Percentiles rank a stretch among this genome's conserved stretches.
Evolutionary conservation across 805 yeast genomes (phyloP).

Genomic region (Saccharomycopsis guyanensis): DNA sequence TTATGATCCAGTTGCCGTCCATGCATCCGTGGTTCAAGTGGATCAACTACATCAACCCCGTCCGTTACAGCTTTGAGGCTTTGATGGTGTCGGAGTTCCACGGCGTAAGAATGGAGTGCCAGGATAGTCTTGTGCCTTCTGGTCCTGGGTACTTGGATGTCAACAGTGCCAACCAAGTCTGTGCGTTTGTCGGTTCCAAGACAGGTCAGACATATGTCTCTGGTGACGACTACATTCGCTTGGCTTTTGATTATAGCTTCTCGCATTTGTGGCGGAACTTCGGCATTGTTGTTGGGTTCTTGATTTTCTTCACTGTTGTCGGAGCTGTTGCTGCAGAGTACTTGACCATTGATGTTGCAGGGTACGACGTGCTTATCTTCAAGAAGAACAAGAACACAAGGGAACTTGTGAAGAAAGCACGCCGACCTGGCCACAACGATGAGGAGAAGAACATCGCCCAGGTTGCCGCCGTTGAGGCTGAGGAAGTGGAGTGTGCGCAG

Average conservation of each 20-base stretch:
- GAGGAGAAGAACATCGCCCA: not conserved
- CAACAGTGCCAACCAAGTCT: constrained; percentile 35
- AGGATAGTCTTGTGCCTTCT: constrained; percentile 42
- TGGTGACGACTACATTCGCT: constrained; percentile 50
- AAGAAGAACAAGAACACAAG: constrained; percentile 4
- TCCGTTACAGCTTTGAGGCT: constrained; percentile 51
- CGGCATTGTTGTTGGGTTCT: constrained; percentile 52
- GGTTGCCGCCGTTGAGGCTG: not conserved
- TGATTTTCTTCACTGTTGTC: constrained; percentile 28
- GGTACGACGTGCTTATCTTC: constrained; percentile 7
- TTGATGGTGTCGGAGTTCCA: constrained; percentile 59
- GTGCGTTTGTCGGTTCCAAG: constrained; percentile 52
- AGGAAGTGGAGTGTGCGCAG: not conserved
- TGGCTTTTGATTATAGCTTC: constrained; percentile 42
- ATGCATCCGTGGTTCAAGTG: constrained; percentile 48
- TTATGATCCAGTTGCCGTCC: constrained; percentile 23
- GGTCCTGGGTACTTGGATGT: constrained; percentile 44
- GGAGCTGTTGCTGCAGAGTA: constrained; percentile 22
- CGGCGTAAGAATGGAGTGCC: constrained; percentile 46
- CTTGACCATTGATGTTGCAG: constrained; percentile 8
- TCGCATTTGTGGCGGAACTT: constrained; percentile 73
- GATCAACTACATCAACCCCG: constrained; percentile 51
- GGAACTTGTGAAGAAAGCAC: not conserved
- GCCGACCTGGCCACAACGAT: not conserved
- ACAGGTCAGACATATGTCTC: constrained; percentile 44